Percentiles rank a stretch among this genome's conserved stretches.
Conservation (phyloP, 208 protist species). For the Crithidia brevicula region DNA sequence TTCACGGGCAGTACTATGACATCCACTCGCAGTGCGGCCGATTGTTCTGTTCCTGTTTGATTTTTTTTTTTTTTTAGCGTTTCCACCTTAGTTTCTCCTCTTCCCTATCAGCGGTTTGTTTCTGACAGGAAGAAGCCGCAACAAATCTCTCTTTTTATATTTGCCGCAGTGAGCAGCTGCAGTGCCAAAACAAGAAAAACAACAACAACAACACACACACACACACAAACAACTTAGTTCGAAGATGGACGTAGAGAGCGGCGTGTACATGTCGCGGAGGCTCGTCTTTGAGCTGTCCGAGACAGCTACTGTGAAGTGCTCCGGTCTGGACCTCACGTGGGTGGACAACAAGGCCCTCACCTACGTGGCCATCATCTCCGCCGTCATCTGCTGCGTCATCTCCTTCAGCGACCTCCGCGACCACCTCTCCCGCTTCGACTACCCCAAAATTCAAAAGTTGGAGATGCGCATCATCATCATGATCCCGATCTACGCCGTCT, state of each 20-base stretch:
- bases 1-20: no score
- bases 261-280: slow-evolving; percentile 17
- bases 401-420: slow-evolving; percentile 67
- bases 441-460: slow-evolving; percentile 77
- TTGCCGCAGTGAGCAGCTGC: background rate
- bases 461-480: slow-evolving; percentile 89
- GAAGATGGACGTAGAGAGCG: background rate
- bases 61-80: background rate
- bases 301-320: background rate
- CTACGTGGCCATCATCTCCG: slow-evolving; percentile 52
- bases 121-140: no score
- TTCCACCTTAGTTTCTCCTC: background rate
- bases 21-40: no score
- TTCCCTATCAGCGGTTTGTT: background rate
- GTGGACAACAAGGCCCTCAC: slow-evolving; percentile 47
- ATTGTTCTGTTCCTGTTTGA: background rate
- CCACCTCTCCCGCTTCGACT: slow-evolving; percentile 78
- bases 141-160: background rate
- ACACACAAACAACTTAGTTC: background rate
- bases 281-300: slow-evolving; percentile 18
- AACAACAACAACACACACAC: background rate
- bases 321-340: slow-evolving; percentile 62
- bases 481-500: slow-evolving; percentile 88
- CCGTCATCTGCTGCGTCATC: slow-evolving; percentile 63
- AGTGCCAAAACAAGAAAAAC: background rate